These are phyloP conservation scores for Penicillium verrucosum DNA, from an alignment of 2,329 filamentous ascomycete species.

Conservation along the genomic window DNA sequence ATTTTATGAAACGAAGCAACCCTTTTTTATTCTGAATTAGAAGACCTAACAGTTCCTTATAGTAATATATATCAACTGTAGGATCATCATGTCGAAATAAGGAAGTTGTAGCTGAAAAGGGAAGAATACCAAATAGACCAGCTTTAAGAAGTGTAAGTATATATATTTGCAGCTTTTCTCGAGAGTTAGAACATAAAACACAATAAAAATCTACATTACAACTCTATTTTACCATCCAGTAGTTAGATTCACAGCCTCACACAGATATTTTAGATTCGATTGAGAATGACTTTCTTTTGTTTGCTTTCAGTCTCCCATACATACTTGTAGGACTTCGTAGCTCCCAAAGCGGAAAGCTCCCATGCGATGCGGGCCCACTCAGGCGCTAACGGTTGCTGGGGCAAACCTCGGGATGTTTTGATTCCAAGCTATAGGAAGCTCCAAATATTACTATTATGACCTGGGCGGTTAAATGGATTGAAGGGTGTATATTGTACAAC, in stretches of 20 bases:
- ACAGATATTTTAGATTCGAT: background rate
- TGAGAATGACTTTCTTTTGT: background rate
- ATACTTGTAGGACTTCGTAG: background rate
- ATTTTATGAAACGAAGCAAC: background rate
- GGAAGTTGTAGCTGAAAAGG: too few relatives aligned
- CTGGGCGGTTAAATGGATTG: background rate
- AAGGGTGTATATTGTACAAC: background rate
- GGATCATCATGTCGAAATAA: too few relatives aligned
- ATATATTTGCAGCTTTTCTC: background rate
- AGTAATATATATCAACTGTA: background rate
- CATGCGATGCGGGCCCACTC: constrained; percentile 10
- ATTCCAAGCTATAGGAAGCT: background rate
- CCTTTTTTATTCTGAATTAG: background rate
- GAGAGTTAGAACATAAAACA: background rate
- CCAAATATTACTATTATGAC: background rate
- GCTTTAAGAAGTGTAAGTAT: background rate
- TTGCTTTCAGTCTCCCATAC: background rate
- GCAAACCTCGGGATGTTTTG: constrained; percentile 1
- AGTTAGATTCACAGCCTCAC: background rate
- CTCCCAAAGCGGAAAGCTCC: constrained; percentile 7
- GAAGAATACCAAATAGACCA: too few relatives aligned
- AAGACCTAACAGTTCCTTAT: background rate
- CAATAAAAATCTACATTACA: background rate
- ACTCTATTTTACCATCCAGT: background rate
- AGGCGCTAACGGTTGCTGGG: constrained; percentile 6